A percentile compares a stretch with the other conserved stretches of the same genome.
phyloP scores from a whole-genome alignment of 345 rosid genomes.

The Salix caprea region DNA sequence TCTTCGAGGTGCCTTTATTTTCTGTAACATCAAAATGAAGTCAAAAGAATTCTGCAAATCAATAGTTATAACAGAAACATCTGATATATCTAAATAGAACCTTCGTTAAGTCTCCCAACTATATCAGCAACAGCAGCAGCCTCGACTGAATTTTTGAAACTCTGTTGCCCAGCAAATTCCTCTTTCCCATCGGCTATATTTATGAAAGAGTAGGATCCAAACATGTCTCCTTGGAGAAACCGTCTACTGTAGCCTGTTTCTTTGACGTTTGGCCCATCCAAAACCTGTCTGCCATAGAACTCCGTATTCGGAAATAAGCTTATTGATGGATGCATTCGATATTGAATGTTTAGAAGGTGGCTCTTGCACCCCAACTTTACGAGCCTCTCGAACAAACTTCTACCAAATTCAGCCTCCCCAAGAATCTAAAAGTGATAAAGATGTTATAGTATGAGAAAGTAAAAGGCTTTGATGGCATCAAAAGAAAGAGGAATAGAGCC shows the following conservation, averaged over 20 bases:
- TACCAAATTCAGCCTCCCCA: conserved; percentile 12
- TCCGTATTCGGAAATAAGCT: conserved; percentile 15
- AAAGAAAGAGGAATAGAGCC: not conserved
- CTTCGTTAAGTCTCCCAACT: conserved; percentile 10
- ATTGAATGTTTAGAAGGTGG: conserved; percentile 16
- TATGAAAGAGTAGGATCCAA: conserved; percentile 12
- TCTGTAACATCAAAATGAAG: not conserved
- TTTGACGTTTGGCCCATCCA: conserved; percentile 11
- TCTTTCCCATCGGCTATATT: conserved; percentile 15
- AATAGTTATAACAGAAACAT: not conserved
- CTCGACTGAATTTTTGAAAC: conserved; percentile 22
- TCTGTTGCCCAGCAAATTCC: not conserved
- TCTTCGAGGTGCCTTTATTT: not conserved
- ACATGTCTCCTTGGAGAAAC: conserved; percentile 4
- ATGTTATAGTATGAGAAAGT: not conserved
- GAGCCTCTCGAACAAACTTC: conserved; percentile 24
- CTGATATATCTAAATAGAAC: not conserved
- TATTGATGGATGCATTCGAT: conserved; percentile 29
- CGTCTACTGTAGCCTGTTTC: not conserved
- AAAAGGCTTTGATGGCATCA: not conserved
- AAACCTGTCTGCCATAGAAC: conserved; percentile 6
- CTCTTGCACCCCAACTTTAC: not conserved
- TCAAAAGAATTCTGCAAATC: not conserved
- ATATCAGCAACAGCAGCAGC: conserved; percentile 10
- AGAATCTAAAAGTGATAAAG: not conserved